Evolutionary conservation across 2,329 filamentous ascomycete species (phyloP).

Genomic region (Podosphaera xanthii): DNA sequence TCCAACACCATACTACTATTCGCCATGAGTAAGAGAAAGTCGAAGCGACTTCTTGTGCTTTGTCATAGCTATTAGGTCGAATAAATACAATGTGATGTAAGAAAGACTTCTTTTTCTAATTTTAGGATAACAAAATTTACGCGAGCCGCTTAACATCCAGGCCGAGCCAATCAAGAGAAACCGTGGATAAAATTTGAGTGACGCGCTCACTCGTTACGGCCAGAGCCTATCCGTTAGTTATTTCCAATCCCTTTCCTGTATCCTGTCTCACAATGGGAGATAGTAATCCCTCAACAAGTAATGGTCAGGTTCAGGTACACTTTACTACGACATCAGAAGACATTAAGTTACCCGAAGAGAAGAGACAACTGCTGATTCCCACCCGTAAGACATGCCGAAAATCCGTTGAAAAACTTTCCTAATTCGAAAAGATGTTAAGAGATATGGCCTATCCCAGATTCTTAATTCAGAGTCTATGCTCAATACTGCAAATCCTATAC

Average conservation of each 20-base stretch:
- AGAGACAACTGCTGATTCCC: constrained; percentile 37
- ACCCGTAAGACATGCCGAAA: constrained; percentile 22
- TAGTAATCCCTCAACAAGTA: constrained; percentile 5
- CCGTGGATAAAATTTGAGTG: too few relatives aligned
- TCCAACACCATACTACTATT: too few relatives aligned
- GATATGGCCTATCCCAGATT: constrained; percentile 47
- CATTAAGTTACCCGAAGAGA: constrained; percentile 37
- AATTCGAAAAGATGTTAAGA: constrained; percentile 32
- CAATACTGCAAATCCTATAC: constrained; percentile 39
- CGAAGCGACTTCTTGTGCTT: too few relatives aligned
- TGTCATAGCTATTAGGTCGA: too few relatives aligned
- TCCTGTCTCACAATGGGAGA: constrained; percentile 4
- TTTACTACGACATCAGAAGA: constrained; percentile 41
- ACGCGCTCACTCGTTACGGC: too few relatives aligned
- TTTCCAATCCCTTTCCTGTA: background rate
- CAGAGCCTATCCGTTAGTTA: too few relatives aligned
- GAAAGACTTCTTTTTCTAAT: too few relatives aligned
- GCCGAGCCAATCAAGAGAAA: too few relatives aligned
- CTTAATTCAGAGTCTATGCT: constrained; percentile 53
- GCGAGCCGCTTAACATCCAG: too few relatives aligned
- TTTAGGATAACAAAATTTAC: too few relatives aligned
- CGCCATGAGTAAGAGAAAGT: too few relatives aligned
- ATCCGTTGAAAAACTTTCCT: background rate
- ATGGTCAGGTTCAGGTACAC: constrained; percentile 38
- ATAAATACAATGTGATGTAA: too few relatives aligned